Conservation (phyloP, 352 stramenopile genomes). For the Phytophthora foliorum region DNA sequence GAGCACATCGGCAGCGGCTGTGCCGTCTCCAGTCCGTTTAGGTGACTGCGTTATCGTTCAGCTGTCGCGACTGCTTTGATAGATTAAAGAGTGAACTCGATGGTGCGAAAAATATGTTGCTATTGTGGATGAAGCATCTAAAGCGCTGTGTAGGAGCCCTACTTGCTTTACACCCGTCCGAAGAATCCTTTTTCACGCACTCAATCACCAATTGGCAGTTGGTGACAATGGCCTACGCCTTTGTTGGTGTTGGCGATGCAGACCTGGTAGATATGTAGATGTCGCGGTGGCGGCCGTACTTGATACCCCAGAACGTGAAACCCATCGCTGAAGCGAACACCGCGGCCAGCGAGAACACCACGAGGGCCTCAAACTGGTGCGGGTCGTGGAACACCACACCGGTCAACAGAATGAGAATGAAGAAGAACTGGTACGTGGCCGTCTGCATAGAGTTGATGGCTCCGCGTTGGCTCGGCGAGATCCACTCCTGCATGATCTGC, state of each 20-base stretch:
- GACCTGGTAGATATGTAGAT: conserved; percentile 36
- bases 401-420: conserved; percentile 60
- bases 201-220: neutral
- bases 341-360: conserved; percentile 59
- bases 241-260: conserved; percentile 9
- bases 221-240: conserved; percentile 1
- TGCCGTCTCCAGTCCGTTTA: conserved; percentile 5
- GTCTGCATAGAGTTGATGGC: conserved; percentile 77
- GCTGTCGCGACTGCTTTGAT: neutral
- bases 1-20: conserved; percentile 10
- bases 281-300: conserved; percentile 53
- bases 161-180: neutral
- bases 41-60: neutral
- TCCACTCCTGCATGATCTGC: conserved; percentile 81
- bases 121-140: neutral
- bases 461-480: conserved; percentile 56
- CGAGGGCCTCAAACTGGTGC: conserved; percentile 63
- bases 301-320: conserved; percentile 61
- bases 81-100: neutral
- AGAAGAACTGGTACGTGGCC: conserved; percentile 72
- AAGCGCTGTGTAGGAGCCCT: neutral
- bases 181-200: neutral
- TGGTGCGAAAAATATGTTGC: neutral
- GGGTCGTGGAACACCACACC: conserved; percentile 65
- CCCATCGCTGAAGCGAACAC: conserved; percentile 58